These are phyloP conservation scores for Pseudogymnoascus sp. DNA, from an alignment of 2,329 filamentous ascomycete genomes.

Conservation along the genomic window DNA sequence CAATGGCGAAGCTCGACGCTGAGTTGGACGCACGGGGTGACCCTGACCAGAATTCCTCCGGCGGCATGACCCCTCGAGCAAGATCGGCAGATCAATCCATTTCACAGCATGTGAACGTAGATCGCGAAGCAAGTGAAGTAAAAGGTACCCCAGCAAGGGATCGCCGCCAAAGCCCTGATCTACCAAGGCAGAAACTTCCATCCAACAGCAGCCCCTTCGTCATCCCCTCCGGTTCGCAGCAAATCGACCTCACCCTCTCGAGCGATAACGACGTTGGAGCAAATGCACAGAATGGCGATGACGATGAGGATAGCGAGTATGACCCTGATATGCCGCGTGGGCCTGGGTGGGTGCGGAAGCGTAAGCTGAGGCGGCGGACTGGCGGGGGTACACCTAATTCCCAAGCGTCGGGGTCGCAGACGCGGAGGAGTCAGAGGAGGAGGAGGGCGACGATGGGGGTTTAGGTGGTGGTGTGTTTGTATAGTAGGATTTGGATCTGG, in stretches of 20 bases:
- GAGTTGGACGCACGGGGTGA: constrained; percentile 12
- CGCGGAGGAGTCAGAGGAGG: constrained; percentile 15
- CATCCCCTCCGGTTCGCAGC: constrained; percentile 31
- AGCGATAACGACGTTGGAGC: constrained; percentile 18
- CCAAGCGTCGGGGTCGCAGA: constrained; percentile 25
- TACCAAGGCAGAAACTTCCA: neutral
- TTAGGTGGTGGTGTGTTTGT: constrained; percentile 28
- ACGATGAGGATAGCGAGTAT: constrained; percentile 20
- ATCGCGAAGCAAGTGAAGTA: neutral
- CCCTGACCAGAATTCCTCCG: constrained; percentile 16
- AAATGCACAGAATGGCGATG: constrained; percentile 10
- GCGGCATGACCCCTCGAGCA: constrained; percentile 18
- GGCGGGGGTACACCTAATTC: constrained; percentile 19
- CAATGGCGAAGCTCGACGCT: constrained; percentile 35
- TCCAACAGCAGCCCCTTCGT: constrained; percentile 20
- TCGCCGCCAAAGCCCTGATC: neutral
- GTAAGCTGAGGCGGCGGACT: constrained; percentile 17
- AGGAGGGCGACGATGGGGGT: constrained; percentile 20
- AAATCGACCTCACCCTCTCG: constrained; percentile 29
- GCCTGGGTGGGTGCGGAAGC: constrained; percentile 13
- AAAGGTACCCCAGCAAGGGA: neutral
- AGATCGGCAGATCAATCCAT: neutral
- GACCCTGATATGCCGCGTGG: neutral
- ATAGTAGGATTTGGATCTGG: neutral
- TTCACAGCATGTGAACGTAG: neutral